Conservation (phyloP, 371 early-diverging fungal species). For the Batkoa obscura region DNA sequence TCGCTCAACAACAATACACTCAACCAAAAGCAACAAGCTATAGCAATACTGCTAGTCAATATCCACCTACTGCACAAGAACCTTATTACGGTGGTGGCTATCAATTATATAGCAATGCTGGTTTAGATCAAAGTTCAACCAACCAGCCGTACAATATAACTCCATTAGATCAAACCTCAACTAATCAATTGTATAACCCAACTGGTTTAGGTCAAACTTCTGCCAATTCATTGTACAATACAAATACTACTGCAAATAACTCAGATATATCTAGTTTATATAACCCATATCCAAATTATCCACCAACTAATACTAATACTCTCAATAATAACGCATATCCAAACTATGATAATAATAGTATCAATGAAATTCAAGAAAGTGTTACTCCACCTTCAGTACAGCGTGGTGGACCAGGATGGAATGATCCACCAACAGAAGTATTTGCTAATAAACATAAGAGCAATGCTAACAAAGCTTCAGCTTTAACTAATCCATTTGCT, state of each 20-base stretch:
- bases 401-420: constrained; percentile 8
- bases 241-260: constrained; percentile 3
- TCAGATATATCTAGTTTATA: not conserved
- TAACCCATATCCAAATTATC: constrained; percentile 4
- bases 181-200: not conserved
- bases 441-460: constrained; percentile 3
- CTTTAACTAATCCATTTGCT: constrained; percentile 8
- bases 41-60: not conserved
- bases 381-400: constrained; percentile 5
- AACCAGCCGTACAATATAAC: constrained; percentile 11
- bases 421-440: constrained; percentile 11
- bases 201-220: not conserved
- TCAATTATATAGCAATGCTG: not conserved
- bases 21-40: not conserved
- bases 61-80: constrained; percentile 3
- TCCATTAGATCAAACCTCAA: constrained; percentile 7
- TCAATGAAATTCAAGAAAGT: not conserved
- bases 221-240: constrained; percentile 5
- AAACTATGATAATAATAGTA: not conserved
- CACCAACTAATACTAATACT: not conserved
- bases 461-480: not conserved
- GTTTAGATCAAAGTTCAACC: constrained; percentile 11
- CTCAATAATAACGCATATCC: not conserved
- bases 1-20: constrained; percentile 10
- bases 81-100: constrained; percentile 4